Percentiles rank a stretch among this genome's conserved stretches.
phyloP scores from a whole-genome alignment of 2,329 filamentous ascomycete genomes.

The Penicillium verrucosum region DNA sequence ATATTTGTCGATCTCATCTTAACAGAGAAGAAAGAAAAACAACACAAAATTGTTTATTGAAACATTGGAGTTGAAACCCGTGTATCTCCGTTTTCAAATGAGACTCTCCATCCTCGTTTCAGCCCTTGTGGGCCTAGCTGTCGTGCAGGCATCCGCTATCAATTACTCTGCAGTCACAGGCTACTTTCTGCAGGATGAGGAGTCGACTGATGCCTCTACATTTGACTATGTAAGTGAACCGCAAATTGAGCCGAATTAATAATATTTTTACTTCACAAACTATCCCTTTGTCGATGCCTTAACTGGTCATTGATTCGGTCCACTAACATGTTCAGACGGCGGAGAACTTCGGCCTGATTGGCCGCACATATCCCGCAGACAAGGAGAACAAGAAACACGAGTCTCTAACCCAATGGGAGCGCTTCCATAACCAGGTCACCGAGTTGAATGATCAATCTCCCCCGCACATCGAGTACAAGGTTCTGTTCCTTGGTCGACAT shows the following conservation, averaged over 20 bases:
- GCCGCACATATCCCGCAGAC: conserved; percentile 46
- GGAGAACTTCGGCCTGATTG: conserved; percentile 49
- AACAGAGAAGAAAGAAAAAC: not conserved
- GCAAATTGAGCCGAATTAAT: not conserved
- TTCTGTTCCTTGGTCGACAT: conserved; percentile 59
- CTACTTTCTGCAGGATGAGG: conserved; percentile 50
- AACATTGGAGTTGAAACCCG: not conserved
- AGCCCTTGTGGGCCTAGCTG: conserved; percentile 66
- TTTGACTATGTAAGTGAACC: conserved; percentile 46
- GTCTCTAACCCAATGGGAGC: conserved; percentile 53
- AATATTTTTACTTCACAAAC: not conserved
- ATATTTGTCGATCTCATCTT: conserved; percentile 12
- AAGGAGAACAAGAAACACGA: conserved; percentile 21
- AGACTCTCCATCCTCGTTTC: conserved; percentile 70
- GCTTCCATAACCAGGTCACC: conserved; percentile 50
- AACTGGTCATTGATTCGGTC: not conserved
- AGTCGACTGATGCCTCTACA: conserved; percentile 42
- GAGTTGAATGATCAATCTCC: conserved; percentile 45
- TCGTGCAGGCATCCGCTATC: conserved; percentile 51
- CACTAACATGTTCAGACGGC: conserved; percentile 29
- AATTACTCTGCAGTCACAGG: conserved; percentile 45
- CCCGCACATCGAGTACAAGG: conserved; percentile 49
- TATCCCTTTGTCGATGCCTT: not conserved
- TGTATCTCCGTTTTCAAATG: conserved; percentile 16
- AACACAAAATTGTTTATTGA: not conserved